Evolutionary conservation across 2,329 filamentous ascomycete genomes (phyloP), one percentile per base, ranked within the genome.

Genomic region (Cadophora gregata): DNA sequence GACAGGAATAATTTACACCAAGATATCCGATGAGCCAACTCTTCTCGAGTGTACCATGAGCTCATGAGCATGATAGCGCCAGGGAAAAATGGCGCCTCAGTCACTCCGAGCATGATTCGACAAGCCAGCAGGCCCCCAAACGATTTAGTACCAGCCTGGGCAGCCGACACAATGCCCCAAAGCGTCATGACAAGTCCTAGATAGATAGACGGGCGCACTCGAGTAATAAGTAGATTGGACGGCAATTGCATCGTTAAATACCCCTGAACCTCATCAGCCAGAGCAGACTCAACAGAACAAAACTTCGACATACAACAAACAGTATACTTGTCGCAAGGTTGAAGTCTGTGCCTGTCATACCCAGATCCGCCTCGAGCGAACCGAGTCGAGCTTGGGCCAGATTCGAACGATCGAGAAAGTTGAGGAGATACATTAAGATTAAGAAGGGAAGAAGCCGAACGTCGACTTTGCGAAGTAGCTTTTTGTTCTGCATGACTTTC

Each of bases 291-390:
- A 29, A 19, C 19, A 42, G 7, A 45, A 10, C 8, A 3, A 14
- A 12, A 47, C 1, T 6, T n/a, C 2, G 36, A 68, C 74, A 59
- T 76, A 80, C 83, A 1, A 87, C 84, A 67, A 87, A 88, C 33
- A 86, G 78, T 70, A 86, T 84, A 67, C 81, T 83, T 4, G 83
- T 85, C 12, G 82, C 82, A 1, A 86, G 75, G 69, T 87, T 87
- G 72, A 85, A 88, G 58, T 88, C 83, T 1, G 84, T 87, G 8
- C 84, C 84, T 6, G 73, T 78, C 82, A 88, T 85, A 0, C 76
- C 76, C 0, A 88, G 77, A 64, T 88, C 86, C 25, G 78, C 65
- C 65, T 88, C 85, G 0, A 88, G 77, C 0, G 81, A 81, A 0
- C 84, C 84, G 36, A 86, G 80, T 4, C 85, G 80, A 0, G 85